Base-by-base conservation (phyloP, 768 basidiomycete species). In the Panus rudis region DNA sequence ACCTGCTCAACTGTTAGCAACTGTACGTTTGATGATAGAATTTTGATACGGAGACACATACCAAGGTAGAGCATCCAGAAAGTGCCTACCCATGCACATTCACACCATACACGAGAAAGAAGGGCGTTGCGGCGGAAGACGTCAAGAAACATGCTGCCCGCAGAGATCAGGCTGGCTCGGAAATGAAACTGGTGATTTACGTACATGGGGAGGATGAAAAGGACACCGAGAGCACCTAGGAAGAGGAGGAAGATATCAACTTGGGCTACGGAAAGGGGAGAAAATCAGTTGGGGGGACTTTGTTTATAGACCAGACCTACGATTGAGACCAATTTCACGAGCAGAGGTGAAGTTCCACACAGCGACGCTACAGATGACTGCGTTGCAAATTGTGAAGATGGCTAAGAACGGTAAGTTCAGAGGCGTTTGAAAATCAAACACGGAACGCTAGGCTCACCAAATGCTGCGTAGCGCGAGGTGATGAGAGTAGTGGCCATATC, bases 81-180 rank as follows among this genome's bases (percentile, higher is more conserved):
- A 4, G 79, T 14, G 1, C 65, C 63, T 26, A 79, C 62, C 84
- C 83, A 87, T 19, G 60, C 37, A 50, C 72, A 74, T 56, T 88
- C 85, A 49, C 86, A 81, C 80, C 81, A 84, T 13, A 86, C 76
- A n/a, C 69, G 72, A 19, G 72, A 71, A 17, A 77, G 69, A 33
- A 81, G 56, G 6, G 74, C 60, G 57, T 73, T 63, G 47, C 63
- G 68, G 16, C 70, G 68, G 19, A 73, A 53, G 26, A 85, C 58
- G 58, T 86, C 83, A 28, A 76, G 57, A 48, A 81, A 80, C 34
- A 74, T 70, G 55, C 75, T 77, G 37, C 16, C 16, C 42, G n/a
- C 39, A 14, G 35, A 43, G 42, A 42, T 23, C 41, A 45, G 41
- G 23, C 16, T 41, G 39, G 26, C 21, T 39, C 16, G 31, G 23